A percentile compares a stretch with the other conserved stretches of the same genome.
Conservation (phyloP, 495 filamentous ascomycete species). For the Aspergillus asperescens region DNA sequence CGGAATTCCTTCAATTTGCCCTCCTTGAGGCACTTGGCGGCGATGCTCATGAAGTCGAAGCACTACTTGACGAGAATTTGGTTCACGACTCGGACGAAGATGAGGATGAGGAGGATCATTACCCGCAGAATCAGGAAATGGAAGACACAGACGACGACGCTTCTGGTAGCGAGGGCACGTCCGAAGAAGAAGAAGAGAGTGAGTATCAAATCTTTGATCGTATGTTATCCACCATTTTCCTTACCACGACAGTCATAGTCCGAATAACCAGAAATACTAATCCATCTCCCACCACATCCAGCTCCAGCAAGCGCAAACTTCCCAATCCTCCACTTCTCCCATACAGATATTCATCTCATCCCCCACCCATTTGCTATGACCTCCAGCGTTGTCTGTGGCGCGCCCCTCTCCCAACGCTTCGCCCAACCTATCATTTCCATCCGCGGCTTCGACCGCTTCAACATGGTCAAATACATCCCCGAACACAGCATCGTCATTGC, state of each 20-base stretch:
- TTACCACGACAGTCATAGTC: neutral
- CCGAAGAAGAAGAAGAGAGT: neutral
- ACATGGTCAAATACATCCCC: constrained; percentile 70
- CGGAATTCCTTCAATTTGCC: constrained; percentile 20
- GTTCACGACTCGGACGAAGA: constrained; percentile 20
- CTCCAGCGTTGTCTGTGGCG: constrained; percentile 43
- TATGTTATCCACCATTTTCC: constrained; percentile 5
- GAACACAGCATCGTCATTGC: constrained; percentile 72
- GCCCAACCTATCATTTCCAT: constrained; percentile 36
- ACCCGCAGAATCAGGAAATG: constrained; percentile 10
- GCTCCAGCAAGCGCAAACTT: constrained; percentile 26
- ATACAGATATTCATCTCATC: constrained; percentile 54
- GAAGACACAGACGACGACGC: constrained; percentile 10
- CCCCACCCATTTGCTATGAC: constrained; percentile 38
- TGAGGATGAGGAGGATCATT: constrained; percentile 16
- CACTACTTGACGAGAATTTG: constrained; percentile 16
- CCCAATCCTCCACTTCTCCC: constrained; percentile 55
- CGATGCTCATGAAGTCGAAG: constrained; percentile 17
- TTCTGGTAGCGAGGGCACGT: constrained; percentile 10
- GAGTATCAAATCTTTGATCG: constrained; percentile 18
- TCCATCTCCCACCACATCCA: constrained; percentile 5
- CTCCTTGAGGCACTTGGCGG: constrained; percentile 21
- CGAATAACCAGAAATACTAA: constrained; percentile 9
- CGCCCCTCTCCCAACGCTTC: constrained; percentile 42
- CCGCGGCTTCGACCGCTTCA: constrained; percentile 58